Base-by-base conservation (phyloP, 129 eudicot genomes). In the Arctium minus region DNA sequence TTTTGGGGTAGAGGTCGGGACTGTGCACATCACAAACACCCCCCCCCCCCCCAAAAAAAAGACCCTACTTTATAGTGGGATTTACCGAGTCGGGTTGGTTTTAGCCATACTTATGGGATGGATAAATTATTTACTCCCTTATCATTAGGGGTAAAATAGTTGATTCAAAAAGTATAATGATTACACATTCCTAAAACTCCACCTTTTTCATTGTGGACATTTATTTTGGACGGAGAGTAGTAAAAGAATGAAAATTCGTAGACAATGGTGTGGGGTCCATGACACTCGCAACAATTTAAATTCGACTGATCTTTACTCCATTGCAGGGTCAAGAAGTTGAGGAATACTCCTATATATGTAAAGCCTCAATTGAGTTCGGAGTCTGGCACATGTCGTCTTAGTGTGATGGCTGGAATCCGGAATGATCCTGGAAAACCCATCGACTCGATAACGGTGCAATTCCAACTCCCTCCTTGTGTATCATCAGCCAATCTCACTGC, bases 281-380 rank as follows among this genome's bases (percentile, higher is more conserved):
- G 53, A 22, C 6, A 35, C 13, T 79, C 32, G 39, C 17, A 18
- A 36, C 62, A 32, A 62, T 80, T 70, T 0, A 27, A 30, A 44
- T 35, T 60, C 48, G 68, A 31, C 62, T 73, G 68, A 65, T 8
- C 42, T 67, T 73, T 76, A 39, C n/a, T 64, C 11, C 13, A 5
- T 76, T 79, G 4, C 92, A 96, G 99, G 88, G 91, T 96, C 32
- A 96, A 96, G 89, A 90, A 93, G 86, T 86, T 96, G 87, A 93
- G 87, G 89, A 93, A 81, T 79, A 90, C 87, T 85, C 99, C 98
- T 69, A 90, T 93, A 83, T 96, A 96, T 80, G 95, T 93, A 42
- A 96, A 96, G 87, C 99, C 99, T 32, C 99, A 96, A 80, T 69
- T 96, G 33, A 93, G 90, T 60, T 91, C 97, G 22, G 99, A 93